These are phyloP conservation scores for Pyrus hybrid DNA, from an alignment of 331 rosid species.

Conservation along the genomic window DNA sequence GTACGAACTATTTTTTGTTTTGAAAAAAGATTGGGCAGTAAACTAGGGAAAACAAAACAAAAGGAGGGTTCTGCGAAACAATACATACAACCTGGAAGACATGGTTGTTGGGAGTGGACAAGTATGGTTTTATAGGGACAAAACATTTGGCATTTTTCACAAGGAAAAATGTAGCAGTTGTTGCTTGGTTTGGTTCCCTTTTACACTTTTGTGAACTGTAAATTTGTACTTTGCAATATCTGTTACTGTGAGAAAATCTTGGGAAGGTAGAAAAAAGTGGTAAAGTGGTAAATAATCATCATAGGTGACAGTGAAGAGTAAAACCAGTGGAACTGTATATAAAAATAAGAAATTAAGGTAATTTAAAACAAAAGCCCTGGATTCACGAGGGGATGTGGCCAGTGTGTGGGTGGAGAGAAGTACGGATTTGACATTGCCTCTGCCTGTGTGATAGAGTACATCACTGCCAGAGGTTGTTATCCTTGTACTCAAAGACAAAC, in stretches of 20 bases:
- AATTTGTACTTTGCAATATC: background rate
- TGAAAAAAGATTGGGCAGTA: too few relatives aligned
- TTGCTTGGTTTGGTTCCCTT: slow-evolving; percentile 15
- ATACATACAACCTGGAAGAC: slow-evolving; percentile 9
- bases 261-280: slow-evolving; percentile 26
- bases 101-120: slow-evolving; percentile 38
- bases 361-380: slow-evolving; percentile 20
- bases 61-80: background rate
- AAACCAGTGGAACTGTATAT: background rate
- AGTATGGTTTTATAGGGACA: background rate
- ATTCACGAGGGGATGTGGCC: slow-evolving; percentile 43
- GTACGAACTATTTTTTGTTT: too few relatives aligned
- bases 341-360: too few relatives aligned
- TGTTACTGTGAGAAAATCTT: slow-evolving; percentile 15
- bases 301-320: slow-evolving; percentile 35
- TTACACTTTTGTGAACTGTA: background rate
- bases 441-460: slow-evolving; percentile 28
- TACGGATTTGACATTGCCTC: slow-evolving; percentile 41
- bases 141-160: slow-evolving; percentile 38
- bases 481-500: background rate
- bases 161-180: slow-evolving; percentile 26
- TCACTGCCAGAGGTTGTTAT: slow-evolving; percentile 83
- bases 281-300: slow-evolving; percentile 15
- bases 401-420: slow-evolving; percentile 12
- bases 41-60: background rate